phyloP scores from a whole-genome alignment of 768 basidiomycete species.

The Auriscalpium vulgare region DNA sequence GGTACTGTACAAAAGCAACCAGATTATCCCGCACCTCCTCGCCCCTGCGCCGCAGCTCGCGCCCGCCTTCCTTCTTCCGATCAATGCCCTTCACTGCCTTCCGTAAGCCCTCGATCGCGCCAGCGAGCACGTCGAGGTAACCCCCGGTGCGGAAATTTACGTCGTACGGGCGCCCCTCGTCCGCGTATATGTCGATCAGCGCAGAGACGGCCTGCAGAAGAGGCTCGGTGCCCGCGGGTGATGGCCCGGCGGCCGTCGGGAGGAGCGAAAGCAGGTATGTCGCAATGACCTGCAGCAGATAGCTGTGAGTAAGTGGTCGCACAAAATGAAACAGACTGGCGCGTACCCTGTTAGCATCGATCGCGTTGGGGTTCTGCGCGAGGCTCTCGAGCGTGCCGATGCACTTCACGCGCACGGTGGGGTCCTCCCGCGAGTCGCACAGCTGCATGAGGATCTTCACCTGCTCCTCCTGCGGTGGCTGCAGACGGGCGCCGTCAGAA shows the following conservation, averaged over 20 bases:
- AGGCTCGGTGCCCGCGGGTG: conserved; percentile 51
- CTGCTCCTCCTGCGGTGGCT: conserved; percentile 56
- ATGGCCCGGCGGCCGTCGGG: conserved; percentile 32
- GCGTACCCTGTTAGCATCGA: conserved; percentile 59
- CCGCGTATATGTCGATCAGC: conserved; percentile 89
- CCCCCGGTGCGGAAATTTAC: conserved; percentile 63
- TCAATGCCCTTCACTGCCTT: conserved; percentile 60
- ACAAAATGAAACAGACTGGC: background rate
- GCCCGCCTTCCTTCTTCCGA: conserved; percentile 55
- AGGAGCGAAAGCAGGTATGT: conserved; percentile 60
- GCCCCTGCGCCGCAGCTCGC: conserved; percentile 56
- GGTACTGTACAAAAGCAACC: conserved; percentile 67
- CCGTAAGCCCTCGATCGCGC: conserved; percentile 55
- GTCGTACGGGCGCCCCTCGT: conserved; percentile 77
- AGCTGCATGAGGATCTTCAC: conserved; percentile 59
- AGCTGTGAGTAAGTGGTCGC: background rate
- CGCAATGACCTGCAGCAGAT: conserved; percentile 43
- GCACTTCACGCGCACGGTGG: conserved; percentile 59
- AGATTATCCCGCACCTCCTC: conserved; percentile 75
- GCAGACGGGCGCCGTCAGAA: background rate
- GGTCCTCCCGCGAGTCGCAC: conserved; percentile 47
- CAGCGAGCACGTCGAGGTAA: conserved; percentile 47
- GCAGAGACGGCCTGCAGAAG: conserved; percentile 74
- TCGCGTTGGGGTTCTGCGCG: conserved; percentile 56
- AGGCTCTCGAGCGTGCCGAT: conserved; percentile 83